Conservation (phyloP, 345 rosid species). For the Salix caprea region DNA sequence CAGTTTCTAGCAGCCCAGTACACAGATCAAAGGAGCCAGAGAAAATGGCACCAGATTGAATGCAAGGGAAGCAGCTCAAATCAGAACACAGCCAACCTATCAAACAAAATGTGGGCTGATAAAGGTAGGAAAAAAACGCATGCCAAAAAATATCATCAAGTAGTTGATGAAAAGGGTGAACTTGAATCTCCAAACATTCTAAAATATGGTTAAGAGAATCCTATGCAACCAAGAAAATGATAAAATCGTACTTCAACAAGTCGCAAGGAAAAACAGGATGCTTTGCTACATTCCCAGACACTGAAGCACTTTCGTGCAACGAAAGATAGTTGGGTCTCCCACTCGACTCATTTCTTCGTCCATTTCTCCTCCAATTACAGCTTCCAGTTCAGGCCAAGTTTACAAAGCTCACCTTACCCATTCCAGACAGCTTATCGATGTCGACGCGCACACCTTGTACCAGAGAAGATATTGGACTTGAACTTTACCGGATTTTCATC, state of each 20-base stretch:
- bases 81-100: not conserved
- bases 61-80: not conserved
- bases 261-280: constrained; percentile 50
- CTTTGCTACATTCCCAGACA: constrained; percentile 92
- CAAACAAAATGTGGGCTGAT: not conserved
- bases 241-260: not conserved
- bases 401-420: constrained; percentile 84
- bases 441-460: constrained; percentile 94
- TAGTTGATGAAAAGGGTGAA: too few relatives aligned
- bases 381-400: constrained; percentile 97
- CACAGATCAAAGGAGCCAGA: not conserved
- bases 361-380: constrained; percentile 86
- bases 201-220: not conserved
- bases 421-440: constrained; percentile 80
- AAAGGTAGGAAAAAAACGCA: too few relatives aligned
- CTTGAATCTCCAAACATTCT: too few relatives aligned
- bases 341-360: constrained; percentile 61
- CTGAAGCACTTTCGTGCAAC: constrained; percentile 81
- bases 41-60: not conserved
- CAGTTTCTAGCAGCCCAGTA: not conserved
- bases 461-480: constrained; percentile 86
- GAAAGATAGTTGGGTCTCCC: constrained; percentile 76
- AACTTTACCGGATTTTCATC: constrained; percentile 71
- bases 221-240: not conserved
- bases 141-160: too few relatives aligned